These are phyloP conservation scores for Canavalia ensiformis DNA, from an alignment of 306 rosid species.

Conservation along the genomic window DNA sequence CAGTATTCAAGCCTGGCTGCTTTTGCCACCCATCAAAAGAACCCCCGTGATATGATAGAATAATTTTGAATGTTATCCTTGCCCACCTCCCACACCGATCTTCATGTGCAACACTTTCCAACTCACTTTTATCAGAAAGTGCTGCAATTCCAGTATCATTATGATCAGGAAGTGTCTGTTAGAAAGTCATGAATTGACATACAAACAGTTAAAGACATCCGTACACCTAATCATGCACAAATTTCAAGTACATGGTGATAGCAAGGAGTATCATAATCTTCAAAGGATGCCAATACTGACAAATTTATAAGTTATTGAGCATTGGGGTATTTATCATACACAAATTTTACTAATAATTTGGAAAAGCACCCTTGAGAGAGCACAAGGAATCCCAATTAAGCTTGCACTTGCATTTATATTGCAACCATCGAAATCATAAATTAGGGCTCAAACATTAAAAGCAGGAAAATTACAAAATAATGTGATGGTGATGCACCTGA, in stretches of 20 bases:
- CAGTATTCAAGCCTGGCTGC: slow-evolving; percentile 89
- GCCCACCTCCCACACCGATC: slow-evolving; percentile 88
- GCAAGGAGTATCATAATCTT: not conserved
- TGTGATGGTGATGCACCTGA: slow-evolving; percentile 47
- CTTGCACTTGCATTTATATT: not conserved
- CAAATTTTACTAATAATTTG: too few relatives aligned
- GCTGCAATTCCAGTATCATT: slow-evolving; percentile 56
- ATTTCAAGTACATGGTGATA: not conserved
- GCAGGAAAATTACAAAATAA: not conserved
- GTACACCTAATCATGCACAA: not conserved
- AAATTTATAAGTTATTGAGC: not conserved
- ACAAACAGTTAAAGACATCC: slow-evolving; percentile 20
- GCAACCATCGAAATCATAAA: slow-evolving; percentile 9
- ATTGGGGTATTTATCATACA: not conserved
- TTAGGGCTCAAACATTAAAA: slow-evolving; percentile 22
- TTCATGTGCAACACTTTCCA: slow-evolving; percentile 54
- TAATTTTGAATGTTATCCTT: slow-evolving; percentile 76
- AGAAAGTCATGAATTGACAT: slow-evolving; percentile 41
- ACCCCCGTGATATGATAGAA: slow-evolving; percentile 79
- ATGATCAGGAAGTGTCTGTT: slow-evolving; percentile 59
- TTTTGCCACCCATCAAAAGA: slow-evolving; percentile 98
- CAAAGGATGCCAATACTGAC: not conserved
- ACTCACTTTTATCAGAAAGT: slow-evolving; percentile 52
- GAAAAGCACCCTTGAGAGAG: not conserved
- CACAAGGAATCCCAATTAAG: not conserved